Base-by-base conservation (phyloP, 257 asterid species). In the Verbascum thapsus region DNA sequence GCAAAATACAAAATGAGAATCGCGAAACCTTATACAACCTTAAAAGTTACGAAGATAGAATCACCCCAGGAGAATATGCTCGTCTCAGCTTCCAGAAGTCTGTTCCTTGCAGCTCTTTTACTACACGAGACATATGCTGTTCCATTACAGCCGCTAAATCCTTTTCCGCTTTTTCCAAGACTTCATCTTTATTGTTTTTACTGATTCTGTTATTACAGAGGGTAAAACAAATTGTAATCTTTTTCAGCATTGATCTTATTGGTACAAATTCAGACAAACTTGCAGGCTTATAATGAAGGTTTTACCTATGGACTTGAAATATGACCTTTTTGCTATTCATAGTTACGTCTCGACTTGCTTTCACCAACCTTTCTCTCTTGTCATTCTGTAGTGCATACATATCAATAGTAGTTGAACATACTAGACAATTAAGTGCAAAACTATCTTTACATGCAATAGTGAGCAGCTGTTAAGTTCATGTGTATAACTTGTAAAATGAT, bases 21-120 rank as follows among this genome's bases (percentile, higher is more conserved):
- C 32, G 35, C 42, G 11, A 44, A 57, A 48, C 37, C 8, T 40
- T 16, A 58, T 63, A 23, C 49, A 35, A 53, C 42, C 10, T 35
- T 7, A 56, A 6, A 23, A 40, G 63, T 55, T 22, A 18, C 41
- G 61, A 62, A 54, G 50, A 67, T 26, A 58, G 62, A 67, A 16
- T 45, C 48, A 89, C 97, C 94, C 99, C 99, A 15, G 97, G 99
- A 68, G 97, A 89, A 72, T 92, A 89, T 60, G 99, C 95, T 71
- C 91, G 87, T 71, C 96, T 84, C 53, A 92, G 76, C 80, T 90
- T 92, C 99, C 99, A 92, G 67, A 87, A 89, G 74, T 89, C 96
- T 41, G 96, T 72, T 58, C 99, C 99, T 39, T 80, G 76, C 17
- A 92, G 88, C 81, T 89, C 97, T 77, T 82, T 86, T 10, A 81